Evolutionary conservation across 495 filamentous ascomycete genomes (phyloP), one percentile per base, ranked within the genome.

Genomic region (Usnea hakonensis): DNA sequence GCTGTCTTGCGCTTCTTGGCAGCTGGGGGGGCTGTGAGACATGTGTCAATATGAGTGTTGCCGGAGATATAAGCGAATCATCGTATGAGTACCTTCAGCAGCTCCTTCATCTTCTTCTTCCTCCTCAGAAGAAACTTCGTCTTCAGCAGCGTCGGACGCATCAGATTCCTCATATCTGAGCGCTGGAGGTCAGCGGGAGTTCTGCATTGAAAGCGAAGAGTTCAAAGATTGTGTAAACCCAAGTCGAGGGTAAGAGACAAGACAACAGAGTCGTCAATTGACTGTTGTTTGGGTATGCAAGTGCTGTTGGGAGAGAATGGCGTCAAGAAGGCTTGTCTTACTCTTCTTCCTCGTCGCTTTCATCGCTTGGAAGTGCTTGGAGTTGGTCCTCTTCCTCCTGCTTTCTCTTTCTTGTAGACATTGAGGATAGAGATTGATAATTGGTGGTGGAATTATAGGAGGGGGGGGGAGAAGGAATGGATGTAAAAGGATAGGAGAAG

Each of bases 401-500:
- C 81, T 85, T 85, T 78, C 83, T 81, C 79, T 86, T 86, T 71
- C 83, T 80, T 67, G 83, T 84, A 17, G 82, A 79, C 82, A 85
- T 84, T 26, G 61, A 72, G 64, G 17, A 16, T n/a, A 36, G 19
- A 19, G n/a, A n/a, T 46, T 38, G 16, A 30, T 62, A 19, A 38
- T 62, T 38, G 60, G 40, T 23, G 4, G 30, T 28, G 5, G 5
- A 38, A 48, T 26, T 28, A 21, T n/a, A 56, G 38, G 53, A 54
- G 13, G 26, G 46, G 41, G 43, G 50, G 32, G 37, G 26, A 36
- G 23, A 14, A 26, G 32, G 33, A 37, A 52, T 60, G 19, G 46
- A 60, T 37, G 60, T 50, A 52, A 40, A n/a, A 28, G 32, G 44
- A 48, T 14, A 13, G 32, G 36, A 26, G 19, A 26, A 21, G 53